phyloP scores from a whole-genome alignment of 2,329 filamentous ascomycete genomes.

The Xylariales sp. region DNA sequence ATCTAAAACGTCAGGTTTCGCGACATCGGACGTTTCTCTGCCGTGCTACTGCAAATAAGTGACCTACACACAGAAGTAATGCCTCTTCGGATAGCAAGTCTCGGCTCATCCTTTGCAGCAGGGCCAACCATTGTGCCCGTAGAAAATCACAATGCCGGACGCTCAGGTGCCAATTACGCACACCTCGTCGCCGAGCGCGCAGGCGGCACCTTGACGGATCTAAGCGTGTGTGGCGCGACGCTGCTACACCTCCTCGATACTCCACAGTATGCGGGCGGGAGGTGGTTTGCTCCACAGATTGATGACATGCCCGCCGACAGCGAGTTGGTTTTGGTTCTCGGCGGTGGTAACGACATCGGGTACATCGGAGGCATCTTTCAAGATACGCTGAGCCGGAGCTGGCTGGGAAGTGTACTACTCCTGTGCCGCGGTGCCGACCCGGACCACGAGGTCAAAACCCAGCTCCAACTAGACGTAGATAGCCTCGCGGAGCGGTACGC shows the following conservation, averaged over 20 bases:
- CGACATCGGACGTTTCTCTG: conserved; percentile 30
- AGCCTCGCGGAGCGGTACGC: conserved; percentile 45
- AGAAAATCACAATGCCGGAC: conserved; percentile 45
- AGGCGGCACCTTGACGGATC: conserved; percentile 46
- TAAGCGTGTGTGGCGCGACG: conserved; percentile 53
- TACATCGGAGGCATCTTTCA: conserved; percentile 52
- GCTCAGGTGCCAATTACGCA: conserved; percentile 53
- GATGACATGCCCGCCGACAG: conserved; percentile 49
- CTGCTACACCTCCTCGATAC: conserved; percentile 53
- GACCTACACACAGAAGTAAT: conserved; percentile 18
- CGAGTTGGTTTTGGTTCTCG: conserved; percentile 53
- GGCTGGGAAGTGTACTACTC: conserved; percentile 33
- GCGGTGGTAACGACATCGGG: conserved; percentile 55
- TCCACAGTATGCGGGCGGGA: conserved; percentile 47
- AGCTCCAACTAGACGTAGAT: conserved; percentile 36
- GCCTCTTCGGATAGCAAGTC: conserved; percentile 47
- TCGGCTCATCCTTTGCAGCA: conserved; percentile 50
- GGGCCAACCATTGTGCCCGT: conserved; percentile 52
- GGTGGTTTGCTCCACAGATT: conserved; percentile 52
- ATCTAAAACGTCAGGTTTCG: conserved; percentile 22
- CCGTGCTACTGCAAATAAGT: conserved; percentile 25
- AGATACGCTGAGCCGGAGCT: conserved; percentile 44
- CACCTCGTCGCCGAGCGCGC: conserved; percentile 47
- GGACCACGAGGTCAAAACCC: conserved; percentile 25
- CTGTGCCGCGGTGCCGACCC: conserved; percentile 32